Conservation (phyloP, 2,329 filamentous ascomycete species). For the Calonectria hongkongensis region DNA sequence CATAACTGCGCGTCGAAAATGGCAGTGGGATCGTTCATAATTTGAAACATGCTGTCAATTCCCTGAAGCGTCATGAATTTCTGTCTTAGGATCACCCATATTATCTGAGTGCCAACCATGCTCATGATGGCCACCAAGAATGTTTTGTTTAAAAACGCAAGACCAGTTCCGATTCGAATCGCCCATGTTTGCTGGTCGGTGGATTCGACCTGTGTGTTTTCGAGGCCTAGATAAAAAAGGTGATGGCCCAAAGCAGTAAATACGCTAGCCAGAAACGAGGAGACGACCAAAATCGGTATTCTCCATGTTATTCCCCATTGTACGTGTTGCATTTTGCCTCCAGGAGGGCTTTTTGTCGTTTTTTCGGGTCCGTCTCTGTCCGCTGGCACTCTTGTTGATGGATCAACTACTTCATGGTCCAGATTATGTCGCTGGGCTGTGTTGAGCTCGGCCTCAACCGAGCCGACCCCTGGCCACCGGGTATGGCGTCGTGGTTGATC, state of each 20-base stretch:
- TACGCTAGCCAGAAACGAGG: not conserved
- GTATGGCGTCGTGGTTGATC: not conserved
- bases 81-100: not conserved
- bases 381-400: not conserved
- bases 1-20: conserved; percentile 10
- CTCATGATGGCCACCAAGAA: not conserved
- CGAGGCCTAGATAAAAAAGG: not conserved
- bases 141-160: conserved; percentile 6
- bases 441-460: not conserved
- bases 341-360: no score
- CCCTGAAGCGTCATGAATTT: conserved; percentile 7
- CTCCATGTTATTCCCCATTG: conserved; percentile 12
- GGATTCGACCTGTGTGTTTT: not conserved
- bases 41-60: conserved; percentile 23
- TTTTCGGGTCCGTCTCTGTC: no score
- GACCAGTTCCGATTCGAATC: not conserved
- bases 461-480: not conserved
- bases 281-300: not conserved
- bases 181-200: conserved; percentile 5
- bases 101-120: not conserved
- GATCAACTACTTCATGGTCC: not conserved
- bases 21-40: not conserved
- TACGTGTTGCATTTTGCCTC: not conserved
- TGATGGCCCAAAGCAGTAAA: conserved; percentile 1
- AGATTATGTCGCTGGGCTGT: no score